These are phyloP conservation scores for Starmerella apicola DNA, from an alignment of 805 yeast genomes.

Conservation along the genomic window DNA sequence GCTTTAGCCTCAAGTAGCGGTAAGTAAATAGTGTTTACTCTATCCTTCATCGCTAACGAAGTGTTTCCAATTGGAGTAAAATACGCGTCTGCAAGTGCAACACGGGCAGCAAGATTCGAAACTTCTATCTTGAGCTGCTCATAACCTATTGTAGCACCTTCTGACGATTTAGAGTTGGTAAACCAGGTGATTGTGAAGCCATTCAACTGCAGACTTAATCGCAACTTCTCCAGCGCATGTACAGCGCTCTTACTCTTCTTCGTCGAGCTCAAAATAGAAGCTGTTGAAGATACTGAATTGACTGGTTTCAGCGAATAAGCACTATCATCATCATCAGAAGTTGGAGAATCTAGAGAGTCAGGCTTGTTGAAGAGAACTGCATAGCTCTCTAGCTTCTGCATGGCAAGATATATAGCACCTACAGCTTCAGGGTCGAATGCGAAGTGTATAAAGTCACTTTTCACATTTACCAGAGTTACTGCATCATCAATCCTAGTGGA, in stretches of 20 bases:
- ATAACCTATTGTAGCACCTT: constrained; percentile 72
- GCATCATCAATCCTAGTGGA: constrained; percentile 5
- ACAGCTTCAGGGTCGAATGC: constrained; percentile 19
- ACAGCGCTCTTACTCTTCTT: background rate
- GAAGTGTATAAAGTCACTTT: constrained; percentile 15
- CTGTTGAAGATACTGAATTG: background rate
- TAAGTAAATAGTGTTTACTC: constrained; percentile 21
- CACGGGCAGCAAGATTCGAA: constrained; percentile 49
- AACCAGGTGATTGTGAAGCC: constrained; percentile 71
- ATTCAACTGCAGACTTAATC: constrained; percentile 22
- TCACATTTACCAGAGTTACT: constrained; percentile 7
- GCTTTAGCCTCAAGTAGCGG: constrained; percentile 23
- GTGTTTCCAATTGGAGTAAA: constrained; percentile 38
- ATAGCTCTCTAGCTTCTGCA: constrained; percentile 10
- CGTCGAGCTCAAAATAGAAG: background rate
- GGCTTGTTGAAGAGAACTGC: background rate
- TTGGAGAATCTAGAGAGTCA: background rate
- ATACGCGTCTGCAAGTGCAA: constrained; percentile 57
- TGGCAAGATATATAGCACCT: constrained; percentile 15
- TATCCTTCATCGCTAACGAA: constrained; percentile 18
- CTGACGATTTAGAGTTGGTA: constrained; percentile 25
- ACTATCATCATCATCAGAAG: background rate
- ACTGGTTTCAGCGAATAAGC: background rate
- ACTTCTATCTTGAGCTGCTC: constrained; percentile 57
- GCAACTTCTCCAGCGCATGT: constrained; percentile 8